Conservation (phyloP, 73 alveolate genomes). For the Uronychia binucleata region DNA sequence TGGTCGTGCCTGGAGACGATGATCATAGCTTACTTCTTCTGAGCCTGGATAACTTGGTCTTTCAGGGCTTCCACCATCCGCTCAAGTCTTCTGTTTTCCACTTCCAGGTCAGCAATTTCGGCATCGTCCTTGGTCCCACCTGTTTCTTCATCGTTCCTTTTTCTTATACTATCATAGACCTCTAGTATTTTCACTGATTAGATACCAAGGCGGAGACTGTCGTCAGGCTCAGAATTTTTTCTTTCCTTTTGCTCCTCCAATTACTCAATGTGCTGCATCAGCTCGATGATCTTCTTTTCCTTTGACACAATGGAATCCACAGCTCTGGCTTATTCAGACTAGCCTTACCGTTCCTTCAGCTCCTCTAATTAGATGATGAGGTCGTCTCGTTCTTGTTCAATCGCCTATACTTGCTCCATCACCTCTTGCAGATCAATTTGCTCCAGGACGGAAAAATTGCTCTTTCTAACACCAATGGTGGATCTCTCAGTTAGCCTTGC, state of each 20-base stretch:
- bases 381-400: background rate
- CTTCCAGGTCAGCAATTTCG: background rate
- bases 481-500: background rate
- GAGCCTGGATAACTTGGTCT: background rate
- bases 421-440: background rate
- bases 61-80: background rate
- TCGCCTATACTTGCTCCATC: background rate
- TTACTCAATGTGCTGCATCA: background rate
- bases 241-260: background rate
- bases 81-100: background rate
- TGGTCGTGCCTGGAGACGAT: background rate
- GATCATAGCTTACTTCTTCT: background rate
- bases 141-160: background rate
- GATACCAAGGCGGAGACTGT: too few species aligned
- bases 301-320: background rate
- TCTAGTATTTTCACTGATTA: too few species aligned
- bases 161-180: too few species aligned
- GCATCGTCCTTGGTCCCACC: background rate
- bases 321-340: background rate
- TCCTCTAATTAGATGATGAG: background rate
- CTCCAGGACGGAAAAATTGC: background rate
- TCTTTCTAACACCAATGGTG: background rate
- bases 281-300: background rate
- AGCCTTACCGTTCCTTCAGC: background rate
- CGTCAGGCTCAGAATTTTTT: too few species aligned